Evolutionary conservation across 1,284 basidiomycete genomes (phyloP).

Genomic region (Hortiboletus rubellus): DNA sequence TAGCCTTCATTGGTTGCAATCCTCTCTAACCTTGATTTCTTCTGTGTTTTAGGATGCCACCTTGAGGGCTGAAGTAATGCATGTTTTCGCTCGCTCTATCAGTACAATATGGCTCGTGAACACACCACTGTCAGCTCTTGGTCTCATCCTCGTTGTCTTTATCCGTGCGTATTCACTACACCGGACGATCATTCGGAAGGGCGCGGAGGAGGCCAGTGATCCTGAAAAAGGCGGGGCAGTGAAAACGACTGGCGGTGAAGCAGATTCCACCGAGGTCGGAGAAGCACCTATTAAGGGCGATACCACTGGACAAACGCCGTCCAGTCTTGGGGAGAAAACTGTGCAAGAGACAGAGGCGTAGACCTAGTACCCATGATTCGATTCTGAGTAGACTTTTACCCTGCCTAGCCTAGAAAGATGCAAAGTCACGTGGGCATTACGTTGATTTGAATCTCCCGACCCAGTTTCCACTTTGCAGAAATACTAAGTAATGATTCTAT

Average conservation of each 20-base stretch:
- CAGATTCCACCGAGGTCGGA: background rate
- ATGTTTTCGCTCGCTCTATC: conserved; percentile 71
- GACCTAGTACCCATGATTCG: background rate
- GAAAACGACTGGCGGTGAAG: background rate
- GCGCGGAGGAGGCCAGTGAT: conserved; percentile 26
- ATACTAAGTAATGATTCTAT: conserved; percentile 19
- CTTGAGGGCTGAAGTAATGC: conserved; percentile 52
- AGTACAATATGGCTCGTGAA: conserved; percentile 73
- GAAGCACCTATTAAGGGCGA: conserved; percentile 1
- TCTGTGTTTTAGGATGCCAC: conserved; percentile 43
- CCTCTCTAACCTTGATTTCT: background rate
- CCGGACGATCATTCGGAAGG: conserved; percentile 49
- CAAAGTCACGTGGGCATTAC: conserved; percentile 8
- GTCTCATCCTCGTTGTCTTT: conserved; percentile 58
- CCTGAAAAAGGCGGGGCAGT: conserved; percentile 12
- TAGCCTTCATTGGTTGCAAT: conserved; percentile 7
- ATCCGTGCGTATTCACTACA: conserved; percentile 62
- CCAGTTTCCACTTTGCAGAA: background rate
- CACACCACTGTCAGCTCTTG: conserved; percentile 57
- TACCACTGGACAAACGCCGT: conserved; percentile 2
- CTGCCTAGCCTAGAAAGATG: background rate
- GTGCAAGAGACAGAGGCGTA: background rate
- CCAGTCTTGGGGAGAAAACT: background rate
- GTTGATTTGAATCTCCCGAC: background rate
- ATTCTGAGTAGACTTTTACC: background rate